Conservation (phyloP, 257 asterid species). For the Cinchona pubescens region DNA sequence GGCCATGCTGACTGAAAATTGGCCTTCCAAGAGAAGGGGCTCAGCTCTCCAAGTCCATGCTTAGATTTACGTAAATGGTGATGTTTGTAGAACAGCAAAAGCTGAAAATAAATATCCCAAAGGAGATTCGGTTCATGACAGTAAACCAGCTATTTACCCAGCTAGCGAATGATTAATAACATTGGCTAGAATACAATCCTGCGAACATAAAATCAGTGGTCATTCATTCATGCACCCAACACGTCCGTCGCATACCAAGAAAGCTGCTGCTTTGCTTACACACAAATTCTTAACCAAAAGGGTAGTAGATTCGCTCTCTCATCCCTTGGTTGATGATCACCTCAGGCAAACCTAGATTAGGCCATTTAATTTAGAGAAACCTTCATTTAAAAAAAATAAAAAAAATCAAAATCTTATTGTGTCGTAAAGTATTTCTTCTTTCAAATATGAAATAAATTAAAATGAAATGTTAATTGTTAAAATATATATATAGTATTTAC, state of each 20-base stretch:
- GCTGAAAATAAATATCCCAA: neutral
- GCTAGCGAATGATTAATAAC: neutral
- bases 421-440: no score
- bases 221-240: conserved; percentile 4
- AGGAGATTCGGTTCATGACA: conserved; percentile 4
- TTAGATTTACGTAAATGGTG: neutral
- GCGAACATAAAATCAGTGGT: neutral
- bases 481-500: no score
- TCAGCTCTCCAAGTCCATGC: neutral
- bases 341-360: neutral
- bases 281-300: neutral
- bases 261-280: no score
- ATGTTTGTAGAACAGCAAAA: conserved; percentile 1
- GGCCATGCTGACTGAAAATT: neutral
- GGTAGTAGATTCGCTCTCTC: conserved; percentile 4
- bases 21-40: neutral
- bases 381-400: no score
- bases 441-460: neutral
- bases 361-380: neutral
- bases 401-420: no score
- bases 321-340: conserved; percentile 8
- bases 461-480: neutral
- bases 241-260: neutral
- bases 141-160: neutral
- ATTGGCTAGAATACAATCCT: neutral